Evolutionary conservation across 2,329 filamentous ascomycete species (phyloP), one percentile per base, ranked within the genome.

Genomic region (Anisogramma anomala): DNA sequence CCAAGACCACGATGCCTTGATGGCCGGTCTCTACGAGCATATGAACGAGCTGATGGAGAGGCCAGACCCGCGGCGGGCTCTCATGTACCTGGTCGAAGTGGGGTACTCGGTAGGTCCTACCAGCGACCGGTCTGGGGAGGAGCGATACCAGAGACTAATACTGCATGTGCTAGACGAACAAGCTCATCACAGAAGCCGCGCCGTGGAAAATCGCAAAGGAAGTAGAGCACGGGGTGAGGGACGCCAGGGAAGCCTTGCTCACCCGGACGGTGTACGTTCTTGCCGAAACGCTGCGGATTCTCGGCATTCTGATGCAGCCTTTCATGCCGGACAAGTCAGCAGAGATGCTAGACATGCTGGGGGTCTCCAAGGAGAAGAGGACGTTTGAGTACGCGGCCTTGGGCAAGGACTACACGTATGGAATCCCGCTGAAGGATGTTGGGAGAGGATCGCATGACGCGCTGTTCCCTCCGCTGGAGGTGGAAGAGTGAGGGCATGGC

Each of bases 271-370:
- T 98, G 20, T 95, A 76, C 58, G 69, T 82, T 32, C 68, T 71
- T 32, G 74, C 79, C 7, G 91, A 98, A 61, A 74, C 82, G 4
- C 58, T 95, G 34, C 81, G 91, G 27, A 75, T 95, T 18, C 67
- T 71, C 1, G 85, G 80, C 11, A 94, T 98, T 51, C 66, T 96
- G 34, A 65, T 98, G 33, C 88, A 94, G 59, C 87, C 91, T 1
- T 84, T 88, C 55, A 94, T 98, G 72, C 91, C 91, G 0, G 68
- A 65, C 30, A 94, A 93, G 59, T 74, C 85, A 34, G 61, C 63
- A 9, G 65, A 75, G 49, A 61, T 95, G 23, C 71, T 98, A 1
- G 82, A 94, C 56, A 72, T 81, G 53, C 65, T 98, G 7, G 81
- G 83, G 1, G 87, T 98, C 4, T 62, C 66, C 3, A 57, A 65